A percentile compares a stretch with the other conserved stretches of the same genome.
Conservation (phyloP, 345 rosid genomes). For the Citrus reticulata region DNA sequence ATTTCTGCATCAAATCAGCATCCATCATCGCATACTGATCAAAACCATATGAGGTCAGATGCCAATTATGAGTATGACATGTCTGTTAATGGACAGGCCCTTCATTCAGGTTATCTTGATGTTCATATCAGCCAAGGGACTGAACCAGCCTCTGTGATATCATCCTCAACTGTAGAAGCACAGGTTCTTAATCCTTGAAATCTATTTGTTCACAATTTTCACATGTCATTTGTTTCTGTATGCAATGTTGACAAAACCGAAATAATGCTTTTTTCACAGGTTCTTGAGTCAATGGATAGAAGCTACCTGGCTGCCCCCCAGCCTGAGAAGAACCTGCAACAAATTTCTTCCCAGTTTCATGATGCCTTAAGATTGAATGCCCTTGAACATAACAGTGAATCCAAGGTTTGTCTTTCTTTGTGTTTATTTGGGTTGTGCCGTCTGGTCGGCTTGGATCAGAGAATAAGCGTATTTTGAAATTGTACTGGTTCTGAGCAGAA, state of each 20-base stretch:
- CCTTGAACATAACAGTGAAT: conserved; percentile 44
- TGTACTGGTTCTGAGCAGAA: conserved; percentile 41
- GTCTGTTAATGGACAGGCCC: conserved; percentile 50
- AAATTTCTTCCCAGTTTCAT: conserved; percentile 68
- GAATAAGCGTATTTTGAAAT: conserved; percentile 13
- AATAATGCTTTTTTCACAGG: conserved; percentile 38
- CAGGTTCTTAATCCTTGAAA: conserved; percentile 40
- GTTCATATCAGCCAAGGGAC: conserved; percentile 46
- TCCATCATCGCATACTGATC: conserved; percentile 52
- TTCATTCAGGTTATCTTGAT: conserved; percentile 50
- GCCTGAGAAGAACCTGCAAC: conserved; percentile 52
- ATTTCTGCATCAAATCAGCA: conserved; percentile 45
- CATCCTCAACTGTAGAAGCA: conserved; percentile 50
- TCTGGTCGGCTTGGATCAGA: conserved; percentile 2
- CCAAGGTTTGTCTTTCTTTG: conserved; percentile 44
- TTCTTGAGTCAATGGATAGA: conserved; percentile 46
- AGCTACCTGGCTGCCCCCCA: conserved; percentile 39
- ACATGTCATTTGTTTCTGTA: background rate
- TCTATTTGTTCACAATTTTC: conserved; percentile 6
- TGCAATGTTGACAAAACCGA: background rate
- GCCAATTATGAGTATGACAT: conserved; percentile 52
- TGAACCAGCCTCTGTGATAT: conserved; percentile 42
- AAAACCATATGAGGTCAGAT: conserved; percentile 43
- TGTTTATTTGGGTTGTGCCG: conserved; percentile 10
- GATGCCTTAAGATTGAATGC: conserved; percentile 48